These are phyloP conservation scores for Aspergillus brunneoviolaceus DNA, from an alignment of 2,329 filamentous ascomycete species.

Conservation along the genomic window DNA sequence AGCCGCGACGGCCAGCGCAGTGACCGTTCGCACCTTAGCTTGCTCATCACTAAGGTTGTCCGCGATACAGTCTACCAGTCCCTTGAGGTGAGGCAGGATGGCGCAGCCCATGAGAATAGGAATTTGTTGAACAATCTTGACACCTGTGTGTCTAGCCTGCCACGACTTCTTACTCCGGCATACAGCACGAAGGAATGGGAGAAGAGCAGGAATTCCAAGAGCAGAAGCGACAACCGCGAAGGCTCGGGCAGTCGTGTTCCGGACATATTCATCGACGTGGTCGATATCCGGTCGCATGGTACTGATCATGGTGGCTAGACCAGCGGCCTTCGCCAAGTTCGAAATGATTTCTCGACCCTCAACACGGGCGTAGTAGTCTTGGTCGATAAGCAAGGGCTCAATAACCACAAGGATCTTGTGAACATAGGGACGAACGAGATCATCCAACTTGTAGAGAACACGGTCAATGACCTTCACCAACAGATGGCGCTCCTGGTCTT, in stretches of 20 bases:
- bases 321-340: constrained; percentile 93
- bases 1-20: constrained; percentile 89
- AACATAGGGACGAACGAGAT: constrained; percentile 91
- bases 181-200: constrained; percentile 92
- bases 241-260: constrained; percentile 94
- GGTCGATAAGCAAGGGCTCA: constrained; percentile 96
- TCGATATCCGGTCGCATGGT: constrained; percentile 99
- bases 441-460: constrained; percentile 96
- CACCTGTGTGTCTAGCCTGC: constrained; percentile 95
- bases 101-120: constrained; percentile 98
- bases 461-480: constrained; percentile 99
- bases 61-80: constrained; percentile 92
- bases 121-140: constrained; percentile 99
- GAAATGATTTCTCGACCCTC: constrained; percentile 99
- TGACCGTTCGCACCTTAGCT: constrained; percentile 95
- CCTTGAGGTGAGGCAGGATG: constrained; percentile 90
- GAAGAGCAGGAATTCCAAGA: constrained; percentile 87
- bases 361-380: constrained; percentile 98
- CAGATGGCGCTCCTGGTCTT: constrained; percentile 96
- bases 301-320: constrained; percentile 97
- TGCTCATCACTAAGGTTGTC: constrained; percentile 97
- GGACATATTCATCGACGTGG: constrained; percentile 95
- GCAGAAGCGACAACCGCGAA: constrained; percentile 97
- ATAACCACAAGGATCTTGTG: constrained; percentile 99
- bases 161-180: constrained; percentile 98